Evolutionary conservation across 2,329 filamentous ascomycete species (phyloP), one percentile per base, ranked within the genome.

Genomic region (Pochonia chlamydosporia): DNA sequence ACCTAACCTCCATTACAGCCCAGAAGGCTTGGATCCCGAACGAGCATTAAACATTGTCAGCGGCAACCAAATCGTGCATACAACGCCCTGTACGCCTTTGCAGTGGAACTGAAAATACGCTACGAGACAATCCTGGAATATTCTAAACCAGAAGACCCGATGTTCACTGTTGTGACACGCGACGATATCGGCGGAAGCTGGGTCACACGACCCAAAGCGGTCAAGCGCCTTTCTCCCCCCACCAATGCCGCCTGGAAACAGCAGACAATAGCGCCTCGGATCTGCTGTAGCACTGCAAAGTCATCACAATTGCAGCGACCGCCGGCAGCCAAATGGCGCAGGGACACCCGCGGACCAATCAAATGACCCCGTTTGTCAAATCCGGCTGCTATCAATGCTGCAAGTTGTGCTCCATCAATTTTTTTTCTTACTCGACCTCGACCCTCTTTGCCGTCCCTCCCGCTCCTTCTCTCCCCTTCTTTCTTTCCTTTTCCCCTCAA

Each of bases 401-500:
- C 40, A 2, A 25, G 40, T 24, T 9, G 24, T 24, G 25, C 25
- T 14, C 3, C 40, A 26, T 6, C 24, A 25, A 28, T 47, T 43
- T 46, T 39, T 44, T 30, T 40, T 30, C 16, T 28, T 35, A 20
- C n/a, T 28, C 13, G 8, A 25, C 25, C 39, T 24, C 24, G 11
- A n/a, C 31, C 26, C 14, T 33, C 16, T 30, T 36, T 16, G 18
- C 24, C 33, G 16, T 33, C 33, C 36, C 30, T 16, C 24, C 35
- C 36, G 16, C 30, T 13, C 37, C 28, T 46, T 43, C 44, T 13
- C 40, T 28, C 45, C 43, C 44, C 37, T 46, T 47, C 52, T 45
- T 40, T 41, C 35, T 40, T 51, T 37, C 42, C 35, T 41, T 43
- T 45, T 42, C 47, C 42, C 46, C 36, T 43, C 49, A 33, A 43